Base-by-base conservation (phyloP, 2,329 filamentous ascomycete species). In the Trichoderma hamatum region DNA sequence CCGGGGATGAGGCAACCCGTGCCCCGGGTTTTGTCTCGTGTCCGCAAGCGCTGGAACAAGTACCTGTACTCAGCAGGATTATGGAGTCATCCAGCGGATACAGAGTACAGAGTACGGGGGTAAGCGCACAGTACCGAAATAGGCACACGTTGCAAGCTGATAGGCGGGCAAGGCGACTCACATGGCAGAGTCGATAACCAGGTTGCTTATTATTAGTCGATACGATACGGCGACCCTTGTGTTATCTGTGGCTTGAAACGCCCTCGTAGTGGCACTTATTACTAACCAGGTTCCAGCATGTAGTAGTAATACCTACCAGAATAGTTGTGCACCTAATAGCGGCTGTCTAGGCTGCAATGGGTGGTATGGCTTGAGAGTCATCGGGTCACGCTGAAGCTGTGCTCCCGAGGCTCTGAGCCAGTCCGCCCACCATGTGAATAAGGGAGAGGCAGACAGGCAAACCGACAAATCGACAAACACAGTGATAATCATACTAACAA, bases 231-330 rank as follows among this genome's bases (percentile, higher is more conserved):
- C 30, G 34, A 30, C 51, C 60, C 62, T 56, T 49, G 46, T 30
- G 63, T 59, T 59, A 67, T 67, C 63, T 59, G 63, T 51, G 63
- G 63, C 63, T 67, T 51, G 54, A 51, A 59, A 24, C 7, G 39
- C 16, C 24, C 63, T 56, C 54, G 46, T 52, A 7, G 39, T n/a
- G 16, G 39, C 3, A 43, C 30, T 43, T 34, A 39, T 16, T 19
- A n/a, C n/a, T 49, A 49, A 24, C 19, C 34, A 46, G 19, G 49
- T n/a, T 19, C 14, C n/a, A 52, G 16, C 13, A 19, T n/a, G n/a
- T n/a, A n/a, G n/a, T n/a, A n/a, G n/a, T n/a, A n/a, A n/a, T n/a
- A n/a, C n/a, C n/a, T n/a, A n/a, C n/a, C n/a, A n/a, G n/a, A n/a
- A n/a, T n/a, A n/a, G n/a, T n/a, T n/a, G n/a, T n/a, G n/a, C n/a